These are phyloP conservation scores for Casaregolazyma lundiana DNA, from an alignment of 1,139 yeast species.

Conservation along the genomic window DNA sequence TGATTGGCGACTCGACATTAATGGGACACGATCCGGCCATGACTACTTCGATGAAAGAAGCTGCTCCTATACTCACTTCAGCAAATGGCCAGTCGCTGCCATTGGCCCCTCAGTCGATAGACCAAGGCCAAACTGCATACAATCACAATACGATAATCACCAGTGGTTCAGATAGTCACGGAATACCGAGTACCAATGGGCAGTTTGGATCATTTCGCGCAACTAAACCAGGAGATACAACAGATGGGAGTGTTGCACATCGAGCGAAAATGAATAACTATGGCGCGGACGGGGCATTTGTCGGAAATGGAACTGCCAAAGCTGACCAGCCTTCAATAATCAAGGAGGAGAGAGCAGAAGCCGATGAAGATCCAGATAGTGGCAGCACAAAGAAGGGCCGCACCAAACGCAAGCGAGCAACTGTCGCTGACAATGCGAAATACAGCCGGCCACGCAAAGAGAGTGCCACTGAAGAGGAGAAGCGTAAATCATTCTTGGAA, in stretches of 20 bases:
- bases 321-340: not conserved
- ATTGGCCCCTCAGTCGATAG: not conserved
- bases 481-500: conserved; percentile 78
- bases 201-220: not conserved
- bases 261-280: not conserved
- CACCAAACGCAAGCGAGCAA: not conserved
- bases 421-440: conserved; percentile 5
- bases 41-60: not conserved
- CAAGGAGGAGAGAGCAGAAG: conserved; percentile 1
- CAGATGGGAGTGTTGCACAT: not conserved
- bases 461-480: conserved; percentile 52
- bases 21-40: not conserved
- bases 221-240: not conserved
- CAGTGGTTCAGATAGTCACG: not conserved
- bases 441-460: conserved; percentile 6
- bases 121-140: not conserved
- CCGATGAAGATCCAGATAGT: conserved; percentile 15
- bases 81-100: not conserved
- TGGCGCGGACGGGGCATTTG: not conserved
- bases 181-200: not conserved
- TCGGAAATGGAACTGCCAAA: not conserved
- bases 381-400: conserved; percentile 8
- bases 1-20: not conserved
- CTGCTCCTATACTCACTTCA: not conserved
- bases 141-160: not conserved